Conservation (phyloP, 345 rosid species). For the Ricinus communis region DNA sequence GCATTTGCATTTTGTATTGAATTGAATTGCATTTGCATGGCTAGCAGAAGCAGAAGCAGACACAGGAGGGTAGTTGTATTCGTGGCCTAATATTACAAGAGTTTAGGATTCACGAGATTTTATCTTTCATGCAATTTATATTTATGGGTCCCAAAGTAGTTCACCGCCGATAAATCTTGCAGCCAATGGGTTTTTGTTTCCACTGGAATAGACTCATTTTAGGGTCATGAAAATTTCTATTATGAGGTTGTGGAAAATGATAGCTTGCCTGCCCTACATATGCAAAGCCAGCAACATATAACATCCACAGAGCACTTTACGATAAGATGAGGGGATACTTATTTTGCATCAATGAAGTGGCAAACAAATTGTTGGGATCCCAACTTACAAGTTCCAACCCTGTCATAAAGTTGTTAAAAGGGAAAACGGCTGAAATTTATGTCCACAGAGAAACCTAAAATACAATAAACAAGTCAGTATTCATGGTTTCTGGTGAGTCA, state of each 20-base stretch:
- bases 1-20: not conserved
- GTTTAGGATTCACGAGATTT: constrained; percentile 20
- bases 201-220: not conserved
- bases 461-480: too few species aligned
- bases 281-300: too few species aligned
- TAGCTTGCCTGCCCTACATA: not conserved
- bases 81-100: not conserved
- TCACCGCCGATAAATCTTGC: not conserved
- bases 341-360: too few species aligned
- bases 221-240: too few species aligned
- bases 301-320: too few species aligned
- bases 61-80: not conserved
- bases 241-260: not conserved
- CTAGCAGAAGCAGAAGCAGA: not conserved
- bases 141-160: not conserved
- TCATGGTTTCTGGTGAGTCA: too few species aligned
- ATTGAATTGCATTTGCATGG: not conserved
- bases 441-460: too few species aligned
- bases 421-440: too few species aligned
- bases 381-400: too few species aligned
- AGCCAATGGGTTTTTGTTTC: not conserved
- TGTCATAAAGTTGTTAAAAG: too few species aligned
- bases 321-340: too few species aligned
- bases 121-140: not conserved
- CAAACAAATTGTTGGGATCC: too few species aligned